Conservation (phyloP, 1,139 yeast species). For the Blastobotrys buckinghamii region DNA sequence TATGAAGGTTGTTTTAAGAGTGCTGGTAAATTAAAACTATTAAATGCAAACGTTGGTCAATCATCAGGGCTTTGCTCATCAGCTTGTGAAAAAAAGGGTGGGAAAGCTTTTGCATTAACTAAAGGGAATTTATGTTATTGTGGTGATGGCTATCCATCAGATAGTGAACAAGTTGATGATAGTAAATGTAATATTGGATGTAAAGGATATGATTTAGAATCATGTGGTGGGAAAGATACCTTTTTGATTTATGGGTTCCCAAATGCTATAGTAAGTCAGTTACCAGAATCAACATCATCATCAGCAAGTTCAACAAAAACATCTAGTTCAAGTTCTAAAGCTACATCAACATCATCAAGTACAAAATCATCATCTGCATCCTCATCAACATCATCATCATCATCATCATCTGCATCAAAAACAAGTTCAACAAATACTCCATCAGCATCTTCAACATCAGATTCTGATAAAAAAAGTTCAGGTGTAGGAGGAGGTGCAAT, state of each 20-base stretch:
- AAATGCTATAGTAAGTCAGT: neutral
- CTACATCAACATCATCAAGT: constrained; percentile 14
- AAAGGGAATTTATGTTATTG: constrained; percentile 61
- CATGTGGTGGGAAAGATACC: constrained; percentile 50
- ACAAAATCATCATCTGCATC: constrained; percentile 16
- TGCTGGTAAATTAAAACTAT: neutral
- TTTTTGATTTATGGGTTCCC: neutral
- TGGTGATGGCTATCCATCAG: constrained; percentile 48
- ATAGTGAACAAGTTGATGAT: constrained; percentile 26
- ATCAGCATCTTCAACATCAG: constrained; percentile 18
- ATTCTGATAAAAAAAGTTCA: constrained; percentile 44
- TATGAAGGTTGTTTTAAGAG: neutral
- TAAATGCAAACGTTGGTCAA: constrained; percentile 18
- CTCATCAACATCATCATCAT: constrained; percentile 24
- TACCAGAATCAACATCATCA: constrained; percentile 4
- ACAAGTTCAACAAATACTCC: constrained; percentile 19
- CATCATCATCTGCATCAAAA: constrained; percentile 17
- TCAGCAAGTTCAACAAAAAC: constrained; percentile 13
- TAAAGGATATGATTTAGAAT: constrained; percentile 44
- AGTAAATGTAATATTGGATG: constrained; percentile 44
- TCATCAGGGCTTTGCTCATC: constrained; percentile 16
- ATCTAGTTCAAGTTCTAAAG: constrained; percentile 12
- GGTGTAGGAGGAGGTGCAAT: constrained; percentile 30
- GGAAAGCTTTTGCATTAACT: constrained; percentile 52
- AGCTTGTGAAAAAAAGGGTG: constrained; percentile 14